These are phyloP conservation scores for Lunularia cruciata DNA, from an alignment of 225 moss, liverwort and hornwort genomes.

Conservation along the genomic window DNA sequence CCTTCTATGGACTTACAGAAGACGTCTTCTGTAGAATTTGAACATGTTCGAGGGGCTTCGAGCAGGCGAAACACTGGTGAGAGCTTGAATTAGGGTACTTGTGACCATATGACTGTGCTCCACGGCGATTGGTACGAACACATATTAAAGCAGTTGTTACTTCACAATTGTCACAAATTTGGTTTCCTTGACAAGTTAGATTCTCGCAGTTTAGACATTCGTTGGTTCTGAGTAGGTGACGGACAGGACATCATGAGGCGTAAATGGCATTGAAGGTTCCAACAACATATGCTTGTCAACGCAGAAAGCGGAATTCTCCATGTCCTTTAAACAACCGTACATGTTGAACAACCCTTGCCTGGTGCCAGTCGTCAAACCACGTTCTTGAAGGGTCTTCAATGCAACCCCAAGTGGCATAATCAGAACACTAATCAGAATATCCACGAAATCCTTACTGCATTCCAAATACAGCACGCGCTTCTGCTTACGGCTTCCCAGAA, in stretches of 20 bases:
- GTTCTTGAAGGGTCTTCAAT: neutral
- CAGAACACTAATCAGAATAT: neutral
- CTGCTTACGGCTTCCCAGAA: neutral
- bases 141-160: neutral
- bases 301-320: neutral
- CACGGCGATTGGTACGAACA: no score
- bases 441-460: conserved; percentile 12
- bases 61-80: no score
- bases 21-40: no score
- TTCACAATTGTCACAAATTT: neutral
- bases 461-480: conserved; percentile 14
- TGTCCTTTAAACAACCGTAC: neutral
- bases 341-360: neutral
- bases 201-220: neutral
- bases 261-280: neutral
- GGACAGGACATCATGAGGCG: neutral
- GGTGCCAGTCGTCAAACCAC: neutral
- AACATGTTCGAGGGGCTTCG: no score
- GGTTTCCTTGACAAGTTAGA: neutral
- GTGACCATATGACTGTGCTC: no score
- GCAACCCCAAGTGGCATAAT: neutral
- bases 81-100: no score
- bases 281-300: neutral
- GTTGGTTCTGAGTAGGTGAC: neutral
- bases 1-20: no score